phyloP scores from a whole-genome alignment of 1,139 yeast species.

The Ogataea hybrid region DNA sequence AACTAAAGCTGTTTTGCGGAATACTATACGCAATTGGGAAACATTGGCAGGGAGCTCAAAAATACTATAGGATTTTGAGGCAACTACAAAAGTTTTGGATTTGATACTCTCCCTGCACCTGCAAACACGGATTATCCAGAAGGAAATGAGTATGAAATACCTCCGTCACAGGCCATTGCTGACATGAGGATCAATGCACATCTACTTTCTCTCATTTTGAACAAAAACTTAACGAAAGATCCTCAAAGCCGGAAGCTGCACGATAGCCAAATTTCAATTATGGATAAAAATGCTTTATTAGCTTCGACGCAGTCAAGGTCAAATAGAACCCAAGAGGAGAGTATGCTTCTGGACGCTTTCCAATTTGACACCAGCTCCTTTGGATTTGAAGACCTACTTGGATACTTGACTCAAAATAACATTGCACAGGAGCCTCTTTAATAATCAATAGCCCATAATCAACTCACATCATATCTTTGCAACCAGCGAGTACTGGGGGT shows the following conservation, averaged over 20 bases:
- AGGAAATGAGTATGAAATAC: slow-evolving; percentile 21
- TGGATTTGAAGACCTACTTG: slow-evolving; percentile 32
- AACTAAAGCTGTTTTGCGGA: slow-evolving; percentile 28
- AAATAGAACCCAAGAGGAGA: slow-evolving; percentile 3
- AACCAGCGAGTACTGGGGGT: not conserved
- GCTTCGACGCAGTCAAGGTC: not conserved
- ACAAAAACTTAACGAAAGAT: slow-evolving; percentile 17
- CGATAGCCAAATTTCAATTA: not conserved
- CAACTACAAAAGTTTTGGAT: slow-evolving; percentile 31
- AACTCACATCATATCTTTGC: not conserved
- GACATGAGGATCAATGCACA: slow-evolving; percentile 32
- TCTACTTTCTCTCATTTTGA: slow-evolving; percentile 27
- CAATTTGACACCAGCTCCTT: slow-evolving; percentile 23
- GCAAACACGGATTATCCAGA: not conserved
- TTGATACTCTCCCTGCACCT: slow-evolving; percentile 20
- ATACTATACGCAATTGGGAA: slow-evolving; percentile 30
- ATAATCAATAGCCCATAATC: not conserved
- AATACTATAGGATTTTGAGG: slow-evolving; percentile 32
- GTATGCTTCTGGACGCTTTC: slow-evolving; percentile 18
- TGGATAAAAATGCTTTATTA: not conserved
- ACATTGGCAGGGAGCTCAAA: slow-evolving; percentile 33
- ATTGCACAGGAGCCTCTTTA: slow-evolving; percentile 1
- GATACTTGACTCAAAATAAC: slow-evolving; percentile 4
- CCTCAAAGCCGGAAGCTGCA: not conserved
- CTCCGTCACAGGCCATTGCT: slow-evolving; percentile 28